Conservation (phyloP, 805 yeast genomes). For the Yamadazyma paraphyllophila region DNA sequence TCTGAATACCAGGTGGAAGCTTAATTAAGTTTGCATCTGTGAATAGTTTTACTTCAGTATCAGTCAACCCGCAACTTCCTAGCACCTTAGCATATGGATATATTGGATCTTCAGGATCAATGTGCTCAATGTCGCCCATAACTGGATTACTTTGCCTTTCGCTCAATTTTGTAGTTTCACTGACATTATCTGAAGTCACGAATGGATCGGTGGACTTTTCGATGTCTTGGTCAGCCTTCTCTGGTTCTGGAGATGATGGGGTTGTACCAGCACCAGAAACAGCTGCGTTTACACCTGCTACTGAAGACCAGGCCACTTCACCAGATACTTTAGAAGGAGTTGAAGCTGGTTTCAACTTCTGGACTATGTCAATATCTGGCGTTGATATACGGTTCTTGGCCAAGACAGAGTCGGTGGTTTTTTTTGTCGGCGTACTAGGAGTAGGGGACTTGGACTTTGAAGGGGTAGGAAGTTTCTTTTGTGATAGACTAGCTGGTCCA, state of each 20-base stretch:
- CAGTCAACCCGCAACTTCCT: conserved; percentile 28
- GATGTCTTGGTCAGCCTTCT: neutral
- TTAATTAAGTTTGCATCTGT: conserved; percentile 32
- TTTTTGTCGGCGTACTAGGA: conserved; percentile 8
- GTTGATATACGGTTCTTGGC: conserved; percentile 13
- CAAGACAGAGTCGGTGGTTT: neutral
- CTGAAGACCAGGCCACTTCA: conserved; percentile 55
- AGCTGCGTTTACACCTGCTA: conserved; percentile 41
- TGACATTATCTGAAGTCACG: conserved; percentile 3
- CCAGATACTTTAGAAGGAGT: conserved; percentile 54
- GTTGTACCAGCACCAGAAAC: conserved; percentile 9
- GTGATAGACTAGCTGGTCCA: conserved; percentile 1
- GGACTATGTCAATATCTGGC: conserved; percentile 37
- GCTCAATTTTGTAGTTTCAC: neutral
- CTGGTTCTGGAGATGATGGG: conserved; percentile 8
- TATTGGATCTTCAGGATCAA: conserved; percentile 6
- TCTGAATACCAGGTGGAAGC: conserved; percentile 44
- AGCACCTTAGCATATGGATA: conserved; percentile 25
- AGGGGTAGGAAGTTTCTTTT: neutral
- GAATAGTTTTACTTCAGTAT: conserved; percentile 32
- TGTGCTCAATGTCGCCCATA: neutral
- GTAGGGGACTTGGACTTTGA: conserved; percentile 7
- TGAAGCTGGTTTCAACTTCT: conserved; percentile 52
- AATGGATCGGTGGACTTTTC: conserved; percentile 3
- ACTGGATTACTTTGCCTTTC: neutral